Percentiles rank a stretch among this genome's conserved stretches.
Evolutionary conservation across 306 rosid species (phyloP).

Genomic region (Prinsepia uniflora): DNA sequence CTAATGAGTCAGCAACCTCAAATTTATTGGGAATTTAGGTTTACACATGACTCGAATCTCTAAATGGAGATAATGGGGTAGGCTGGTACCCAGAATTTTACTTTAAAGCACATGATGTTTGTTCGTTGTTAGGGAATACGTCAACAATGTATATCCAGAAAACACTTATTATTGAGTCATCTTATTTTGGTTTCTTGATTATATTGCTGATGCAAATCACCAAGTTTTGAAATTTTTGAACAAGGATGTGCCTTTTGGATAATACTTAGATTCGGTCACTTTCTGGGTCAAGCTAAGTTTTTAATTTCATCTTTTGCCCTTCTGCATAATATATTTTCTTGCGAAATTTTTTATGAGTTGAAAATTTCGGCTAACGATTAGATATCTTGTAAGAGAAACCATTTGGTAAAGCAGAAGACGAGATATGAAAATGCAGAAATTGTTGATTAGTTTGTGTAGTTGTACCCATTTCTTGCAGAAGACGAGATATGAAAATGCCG

Average conservation of each 20-base stretch:
- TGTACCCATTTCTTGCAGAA: too few relatives aligned
- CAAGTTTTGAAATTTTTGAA: neutral
- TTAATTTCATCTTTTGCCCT: neutral
- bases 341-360: neutral
- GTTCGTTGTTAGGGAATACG: neutral
- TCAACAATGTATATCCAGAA: neutral
- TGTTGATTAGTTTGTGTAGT: neutral
- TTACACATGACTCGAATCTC: neutral
- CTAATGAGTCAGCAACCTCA: slow-evolving; percentile 1
- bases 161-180: neutral
- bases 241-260: neutral
- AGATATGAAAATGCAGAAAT: neutral
- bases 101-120: neutral
- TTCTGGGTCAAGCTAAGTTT: neutral
- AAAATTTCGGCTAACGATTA: neutral
- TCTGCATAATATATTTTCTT: neutral
- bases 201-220: neutral
- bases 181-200: neutral
- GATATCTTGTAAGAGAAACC: too few relatives aligned
- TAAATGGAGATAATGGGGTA: neutral
- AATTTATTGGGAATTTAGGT: neutral
- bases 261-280: neutral
- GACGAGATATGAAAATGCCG: neutral
- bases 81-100: neutral
- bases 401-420: too few relatives aligned